Evolutionary conservation across 257 asterid species (phyloP).

Genomic region (Rauvolfia tetraphylla): DNA sequence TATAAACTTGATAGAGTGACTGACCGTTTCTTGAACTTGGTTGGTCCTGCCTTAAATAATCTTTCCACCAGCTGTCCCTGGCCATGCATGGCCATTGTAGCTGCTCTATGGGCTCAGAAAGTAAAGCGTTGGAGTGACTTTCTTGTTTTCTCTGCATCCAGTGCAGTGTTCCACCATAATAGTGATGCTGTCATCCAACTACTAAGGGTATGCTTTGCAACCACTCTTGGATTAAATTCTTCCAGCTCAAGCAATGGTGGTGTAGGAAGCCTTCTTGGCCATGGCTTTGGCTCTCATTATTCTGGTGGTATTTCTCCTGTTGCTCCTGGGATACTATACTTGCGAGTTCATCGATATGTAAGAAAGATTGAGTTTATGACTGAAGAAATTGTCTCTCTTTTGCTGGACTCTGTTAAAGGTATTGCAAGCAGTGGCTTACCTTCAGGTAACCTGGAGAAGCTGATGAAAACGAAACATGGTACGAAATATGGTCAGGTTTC

Average conservation of each 20-base stretch:
- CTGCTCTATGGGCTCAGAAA: slow-evolving; percentile 88
- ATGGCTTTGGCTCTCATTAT: slow-evolving; percentile 81
- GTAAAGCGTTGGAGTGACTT: slow-evolving; percentile 93
- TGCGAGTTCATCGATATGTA: slow-evolving; percentile 82
- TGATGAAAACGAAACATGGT: slow-evolving; percentile 50
- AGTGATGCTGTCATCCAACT: slow-evolving; percentile 87
- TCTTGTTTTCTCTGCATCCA: slow-evolving; percentile 77
- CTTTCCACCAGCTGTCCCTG: slow-evolving; percentile 89
- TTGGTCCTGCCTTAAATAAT: slow-evolving; percentile 67
- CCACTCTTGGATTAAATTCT: slow-evolving; percentile 65
- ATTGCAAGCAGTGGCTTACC: slow-evolving; percentile 59
- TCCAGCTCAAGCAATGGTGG: slow-evolving; percentile 60
- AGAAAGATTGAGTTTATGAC: slow-evolving; percentile 65
- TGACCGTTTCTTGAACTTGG: slow-evolving; percentile 58
- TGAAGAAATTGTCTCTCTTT: slow-evolving; percentile 70
- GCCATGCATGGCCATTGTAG: slow-evolving; percentile 91
- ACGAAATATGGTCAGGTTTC: slow-evolving; percentile 79
- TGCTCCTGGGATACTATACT: slow-evolving; percentile 90
- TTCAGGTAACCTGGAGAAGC: slow-evolving; percentile 48
- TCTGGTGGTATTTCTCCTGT: slow-evolving; percentile 71
- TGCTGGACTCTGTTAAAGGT: slow-evolving; percentile 73
- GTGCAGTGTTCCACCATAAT: slow-evolving; percentile 81
- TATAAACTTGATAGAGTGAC: slow-evolving; percentile 67
- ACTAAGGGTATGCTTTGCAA: slow-evolving; percentile 71
- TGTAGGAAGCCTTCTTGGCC: slow-evolving; percentile 94